Evolutionary conservation across 2,329 filamentous ascomycete species (phyloP), one percentile per base, ranked within the genome.

Genomic region (Hawksworthiomyces lignivorus): DNA sequence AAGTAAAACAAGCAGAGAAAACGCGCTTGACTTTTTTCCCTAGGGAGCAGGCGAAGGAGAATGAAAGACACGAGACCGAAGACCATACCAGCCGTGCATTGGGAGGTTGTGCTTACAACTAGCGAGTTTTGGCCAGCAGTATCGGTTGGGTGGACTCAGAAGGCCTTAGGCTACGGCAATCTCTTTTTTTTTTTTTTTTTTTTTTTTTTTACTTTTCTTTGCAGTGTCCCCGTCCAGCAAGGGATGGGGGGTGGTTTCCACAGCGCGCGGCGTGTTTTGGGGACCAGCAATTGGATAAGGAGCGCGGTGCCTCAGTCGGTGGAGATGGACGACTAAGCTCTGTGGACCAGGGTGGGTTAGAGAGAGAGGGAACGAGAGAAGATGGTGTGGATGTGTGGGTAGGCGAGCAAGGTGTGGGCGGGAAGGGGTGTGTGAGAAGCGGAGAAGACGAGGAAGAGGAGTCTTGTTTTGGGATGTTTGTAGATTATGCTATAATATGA

Each of bases 231-330:
- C 7, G 21, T 41, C 10, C 15, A 15, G 15, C 20, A 15, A 14
- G 24, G 14, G 15, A 24, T 28, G n/a, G 29, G 40, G 26, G 39
- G 32, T 41, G 20, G 39, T 41, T 33, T 41, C 39, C 39, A 38
- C 41, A 41, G 28, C 38, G 43, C 38, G 37, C 21, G 35, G 35
- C 45, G 40, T 42, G 35, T 46, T 36, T 45, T 38, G 32, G 31
- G 36, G n/a, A n/a, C 39, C 39, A 47, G 39, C 42, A 48, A 43
- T 32, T 37, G 45, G 42, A 26, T 39, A 44, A 36, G n/a, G 12
- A 37, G 39, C 43, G 46, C 46, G 39, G 43, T 37, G 28, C 40
- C 33, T 45, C 33, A 34, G 31, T 45, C 26, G 43, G 45, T 27
- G 35, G 35, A 27, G 39, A 35, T 34, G 28, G 36, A 22, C 37